Percentiles rank a stretch among this genome's conserved stretches.
These are phyloP conservation scores for Penicillium verhagenii DNA, from an alignment of 495 filamentous ascomycete genomes.

Conservation along the genomic window DNA sequence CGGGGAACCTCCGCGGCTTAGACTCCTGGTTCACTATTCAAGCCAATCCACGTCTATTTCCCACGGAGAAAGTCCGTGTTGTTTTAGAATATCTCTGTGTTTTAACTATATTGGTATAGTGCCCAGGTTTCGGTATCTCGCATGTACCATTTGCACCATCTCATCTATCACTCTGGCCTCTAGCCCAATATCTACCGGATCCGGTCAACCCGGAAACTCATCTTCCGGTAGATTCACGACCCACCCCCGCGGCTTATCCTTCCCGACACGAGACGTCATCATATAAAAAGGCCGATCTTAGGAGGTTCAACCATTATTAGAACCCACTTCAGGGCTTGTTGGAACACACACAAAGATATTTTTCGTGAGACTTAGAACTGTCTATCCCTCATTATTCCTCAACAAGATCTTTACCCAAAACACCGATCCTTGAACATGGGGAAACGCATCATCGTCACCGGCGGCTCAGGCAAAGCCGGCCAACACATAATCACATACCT, in stretches of 20 bases:
- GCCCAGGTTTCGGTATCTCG: no score
- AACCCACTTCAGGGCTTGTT: no score
- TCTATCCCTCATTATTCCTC: background rate
- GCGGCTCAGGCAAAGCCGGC: constrained; percentile 59
- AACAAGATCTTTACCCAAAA: background rate
- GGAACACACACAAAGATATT: no score
- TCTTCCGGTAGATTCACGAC: background rate
- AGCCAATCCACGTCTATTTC: no score
- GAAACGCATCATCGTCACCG: constrained; percentile 55
- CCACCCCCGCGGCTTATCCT: background rate
- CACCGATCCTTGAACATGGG: constrained; percentile 25
- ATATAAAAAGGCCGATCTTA: background rate
- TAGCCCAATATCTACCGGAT: background rate
- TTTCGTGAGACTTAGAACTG: background rate
- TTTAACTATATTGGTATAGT: no score
- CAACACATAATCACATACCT: constrained; percentile 57
- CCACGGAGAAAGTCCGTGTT: no score
- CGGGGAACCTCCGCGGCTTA: no score
- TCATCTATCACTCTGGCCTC: no score
- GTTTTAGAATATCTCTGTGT: no score
- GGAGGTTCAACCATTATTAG: background rate
- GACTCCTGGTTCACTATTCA: no score
- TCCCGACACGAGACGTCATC: background rate
- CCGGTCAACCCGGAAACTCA: background rate
- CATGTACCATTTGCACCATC: no score